Evolutionary conservation across 31 red algal genomes (phyloP), one percentile per base, ranked within the genome.

Genomic region (Asparagopsis taxiformis): DNA sequence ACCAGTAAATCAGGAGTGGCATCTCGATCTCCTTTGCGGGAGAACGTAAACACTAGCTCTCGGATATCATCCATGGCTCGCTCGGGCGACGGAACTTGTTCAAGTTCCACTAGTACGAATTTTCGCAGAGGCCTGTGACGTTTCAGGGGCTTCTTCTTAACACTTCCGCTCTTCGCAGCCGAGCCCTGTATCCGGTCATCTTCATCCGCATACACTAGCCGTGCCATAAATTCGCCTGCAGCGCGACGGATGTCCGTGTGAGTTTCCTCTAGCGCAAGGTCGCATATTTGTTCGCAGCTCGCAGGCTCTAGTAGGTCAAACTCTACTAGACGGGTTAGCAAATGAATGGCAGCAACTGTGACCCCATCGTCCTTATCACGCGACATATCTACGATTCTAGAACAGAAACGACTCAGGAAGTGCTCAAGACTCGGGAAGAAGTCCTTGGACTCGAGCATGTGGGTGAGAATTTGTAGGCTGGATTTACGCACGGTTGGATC

Each of bases 291-390:
- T 0, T 79, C 89, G 53, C 68, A 70, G 46, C 50, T 57, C 11
- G 52, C 34, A 3, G 79, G 35, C 7, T 55, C 52, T 15, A 88
- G 17, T 46, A 68, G 17, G 11, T 79, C 41, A 56, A 36, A 49
- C 5, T 46, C 37, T 2, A 72, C 49, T 33, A 92, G 72, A 22
- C 22, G 57, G 22, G 72, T 70, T 7, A 77, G 70, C 50, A 91
- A 69, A 16, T 55, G 80, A 13, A 97, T 82, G 15, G 94, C 94
- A 20, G 73, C 39, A 11, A 67, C 59, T 32, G 82, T 74, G 37
- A 92, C 88, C 5, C 50, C 33, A 10, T 79, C 88, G 51, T 97
- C 94, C 54, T 72, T 87, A 39, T 97, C 94, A 49, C 73, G 67
- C 6, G 65, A 38, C 94, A 97, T 97, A 26, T 97, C 82, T 9